phyloP scores from a whole-genome alignment of 2,329 filamentous ascomycete species.

The Kalmusia sp. region DNA sequence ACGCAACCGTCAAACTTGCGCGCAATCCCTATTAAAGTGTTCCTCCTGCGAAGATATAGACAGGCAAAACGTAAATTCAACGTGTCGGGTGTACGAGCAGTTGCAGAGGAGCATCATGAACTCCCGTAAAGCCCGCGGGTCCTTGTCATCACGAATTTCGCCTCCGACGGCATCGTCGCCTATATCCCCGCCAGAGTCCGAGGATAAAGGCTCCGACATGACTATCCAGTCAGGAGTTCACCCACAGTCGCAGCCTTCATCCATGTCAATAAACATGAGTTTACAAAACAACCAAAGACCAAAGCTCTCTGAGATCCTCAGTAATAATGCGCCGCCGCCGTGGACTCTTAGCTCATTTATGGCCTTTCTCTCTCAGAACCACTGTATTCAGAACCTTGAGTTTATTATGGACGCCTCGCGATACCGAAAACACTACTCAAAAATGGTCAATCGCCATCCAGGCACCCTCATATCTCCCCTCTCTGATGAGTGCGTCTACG shows the following conservation, averaged over 20 bases:
- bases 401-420: slow-evolving; percentile 94
- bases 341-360: slow-evolving; percentile 94
- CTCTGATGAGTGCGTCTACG: slow-evolving; percentile 68
- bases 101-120: slow-evolving; percentile 48
- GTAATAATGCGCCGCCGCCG: slow-evolving; percentile 83
- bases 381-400: slow-evolving; percentile 94
- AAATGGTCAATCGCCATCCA: slow-evolving; percentile 61
- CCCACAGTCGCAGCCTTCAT: slow-evolving; percentile 54
- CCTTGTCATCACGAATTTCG: slow-evolving; percentile 39
- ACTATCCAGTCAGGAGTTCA: slow-evolving; percentile 58
- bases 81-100: slow-evolving; percentile 45
- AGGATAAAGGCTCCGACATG: slow-evolving; percentile 56
- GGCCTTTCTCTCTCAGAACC: slow-evolving; percentile 95
- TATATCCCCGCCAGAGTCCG: slow-evolving; percentile 38
- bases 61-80: slow-evolving; percentile 40
- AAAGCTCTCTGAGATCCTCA: slow-evolving; percentile 84
- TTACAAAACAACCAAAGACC: slow-evolving; percentile 68
- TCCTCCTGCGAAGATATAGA: slow-evolving; percentile 44
- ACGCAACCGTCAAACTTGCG: slow-evolving; percentile 46
- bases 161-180: slow-evolving; percentile 44
- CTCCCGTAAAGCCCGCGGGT: slow-evolving; percentile 36
- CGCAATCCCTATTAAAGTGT: slow-evolving; percentile 37
- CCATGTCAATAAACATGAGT: slow-evolving; percentile 55
- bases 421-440: slow-evolving; percentile 73
- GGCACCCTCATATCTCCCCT: slow-evolving; percentile 58